Percentiles rank a stretch among this genome's conserved stretches.
Evolutionary conservation across 495 filamentous ascomycete species (phyloP).

Genomic region (Trichoderma asperelloides): DNA sequence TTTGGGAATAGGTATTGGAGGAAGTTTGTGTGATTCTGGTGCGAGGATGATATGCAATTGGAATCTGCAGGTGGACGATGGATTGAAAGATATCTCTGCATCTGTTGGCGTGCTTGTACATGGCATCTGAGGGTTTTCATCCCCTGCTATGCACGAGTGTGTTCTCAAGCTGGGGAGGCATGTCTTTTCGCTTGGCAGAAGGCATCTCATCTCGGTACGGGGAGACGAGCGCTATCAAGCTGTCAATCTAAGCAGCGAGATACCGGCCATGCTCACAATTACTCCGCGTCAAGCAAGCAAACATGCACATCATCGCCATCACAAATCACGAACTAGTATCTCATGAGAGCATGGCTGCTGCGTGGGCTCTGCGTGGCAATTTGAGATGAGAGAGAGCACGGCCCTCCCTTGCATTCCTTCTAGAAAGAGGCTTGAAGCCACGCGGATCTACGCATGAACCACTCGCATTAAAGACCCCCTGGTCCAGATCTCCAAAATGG

Average conservation of each 20-base stretch:
- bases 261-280: neutral
- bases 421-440: neutral
- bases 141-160: too few relatives aligned
- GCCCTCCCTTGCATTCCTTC: neutral
- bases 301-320: neutral
- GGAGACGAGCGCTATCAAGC: too few relatives aligned
- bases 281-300: neutral
- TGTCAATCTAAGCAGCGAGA: neutral
- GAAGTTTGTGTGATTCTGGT: too few relatives aligned
- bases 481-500: neutral
- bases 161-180: too few relatives aligned
- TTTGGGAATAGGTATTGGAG: too few relatives aligned
- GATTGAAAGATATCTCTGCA: too few relatives aligned
- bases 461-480: neutral
- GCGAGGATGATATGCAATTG: too few relatives aligned
- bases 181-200: too few relatives aligned
- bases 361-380: neutral
- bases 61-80: too few relatives aligned
- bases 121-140: too few relatives aligned
- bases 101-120: too few relatives aligned
- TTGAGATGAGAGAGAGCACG: neutral
- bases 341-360: neutral
- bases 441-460: constrained; percentile 6
- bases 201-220: too few relatives aligned
- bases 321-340: neutral